Evolutionary conservation across 169 alveolate species (phyloP), one percentile per base, ranked within the genome.

Genomic region (Pseudocohnilembus persalinus): DNA sequence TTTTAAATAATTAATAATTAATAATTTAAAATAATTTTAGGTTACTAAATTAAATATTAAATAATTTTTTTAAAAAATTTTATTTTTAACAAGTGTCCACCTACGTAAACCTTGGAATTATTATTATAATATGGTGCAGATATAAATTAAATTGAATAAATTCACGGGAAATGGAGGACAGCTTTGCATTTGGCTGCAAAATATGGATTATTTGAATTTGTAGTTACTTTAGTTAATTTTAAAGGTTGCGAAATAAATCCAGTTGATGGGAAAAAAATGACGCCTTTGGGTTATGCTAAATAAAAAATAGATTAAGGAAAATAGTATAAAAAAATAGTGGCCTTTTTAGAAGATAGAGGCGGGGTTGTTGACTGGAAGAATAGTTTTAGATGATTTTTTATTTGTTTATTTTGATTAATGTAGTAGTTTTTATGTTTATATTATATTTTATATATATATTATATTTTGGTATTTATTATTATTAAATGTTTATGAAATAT

Each of bases 251-350:
- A 79, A 79, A 49, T 79, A 15, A 73, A 79, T 63, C 84, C 84
- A 49, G 73, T 79, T 15, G 84, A 79, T 79, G 35, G 35, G n/a
- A 79, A 63, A 25, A 34, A 79, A 76, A 79, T 35, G 49, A 79
- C 84, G 29, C 84, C 84, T 29, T 79, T 49, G 34, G 28, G 64
- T 79, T 79, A 79, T 79, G 84, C 84, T 20, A n/a, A 35, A 72
- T 29, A 79, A 32, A 79, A 79, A 49, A 49, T 34, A 27, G 64
- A 79, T 49, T 49, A 28, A 15, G 76, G 63, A 25, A 79, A 35
- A 33, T 34, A 49, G 29, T 79, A 25, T 79, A 79, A 63, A 79
- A 0, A 49, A 34, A 79, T 79, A 29, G 34, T 35, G 34, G 84
- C 34, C 11, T 30, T 79, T 49, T 64, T 79, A 29, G 33, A 79